Evolutionary conservation across 257 asterid species (phyloP), one percentile per base, ranked within the genome.

Genomic region (Solanum appendiculatum): DNA sequence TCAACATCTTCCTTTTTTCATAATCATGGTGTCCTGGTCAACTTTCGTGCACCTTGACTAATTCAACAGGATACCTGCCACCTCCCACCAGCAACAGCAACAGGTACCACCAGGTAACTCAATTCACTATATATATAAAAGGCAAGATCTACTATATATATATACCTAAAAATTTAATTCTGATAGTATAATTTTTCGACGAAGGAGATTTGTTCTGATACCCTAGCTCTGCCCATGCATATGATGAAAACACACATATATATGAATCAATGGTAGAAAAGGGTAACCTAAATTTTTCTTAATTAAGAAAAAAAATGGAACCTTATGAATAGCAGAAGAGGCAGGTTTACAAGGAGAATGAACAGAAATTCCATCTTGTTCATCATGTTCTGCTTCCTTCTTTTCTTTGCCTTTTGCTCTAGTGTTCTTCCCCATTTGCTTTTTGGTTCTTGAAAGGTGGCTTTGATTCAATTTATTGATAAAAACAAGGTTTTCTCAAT

Each of bases 321-420:
- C 98, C 95, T 94, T 92, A 46, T 90, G 91, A 63, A 87, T 92
- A 9, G 98, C 89, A 15, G 98, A 89, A 72, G 91, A 83, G 42
- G 93, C 90, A 88, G 94, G 94, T 89, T 94, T 95, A 95, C 98
- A 94, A 68, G 98, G 98, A 74, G 98, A 95, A 88, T 94, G 98
- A 20, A 95, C 99, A 14, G 98, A 95, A 64, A 93, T 83, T 44
- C 95, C 98, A 82, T 96, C 99, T 85, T 94, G 97, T 87, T 94
- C 98, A 85, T 91, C 91, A 48, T 92, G 95, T 12, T 89, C 91
- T 5, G 74, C 89, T 37, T 84, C 90, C 20, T 82, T 86, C 48
- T 87, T 90, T n/a, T 87, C 70, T 86, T 90, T 88, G 9, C 91
- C 89, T 31, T 80, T 90, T 29, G 86, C 73, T 5, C 90, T 88